phyloP scores from a whole-genome alignment of 768 basidiomycete genomes.

The Boletales sp. region DNA sequence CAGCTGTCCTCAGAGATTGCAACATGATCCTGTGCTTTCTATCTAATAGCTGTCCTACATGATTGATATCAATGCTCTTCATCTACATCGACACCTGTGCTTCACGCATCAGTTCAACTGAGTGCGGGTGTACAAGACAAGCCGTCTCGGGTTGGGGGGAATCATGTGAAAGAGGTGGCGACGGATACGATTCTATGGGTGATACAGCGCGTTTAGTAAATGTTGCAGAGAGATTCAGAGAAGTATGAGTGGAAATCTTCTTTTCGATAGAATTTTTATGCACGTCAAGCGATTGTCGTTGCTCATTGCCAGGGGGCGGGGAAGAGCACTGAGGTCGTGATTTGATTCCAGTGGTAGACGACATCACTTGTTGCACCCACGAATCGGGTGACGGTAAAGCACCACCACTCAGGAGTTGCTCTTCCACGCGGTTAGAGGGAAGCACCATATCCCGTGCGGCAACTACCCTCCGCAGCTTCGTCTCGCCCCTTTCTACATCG shows the following conservation, averaged over 20 bases:
- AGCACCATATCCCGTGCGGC: slow-evolving; percentile 65
- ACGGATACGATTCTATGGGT: slow-evolving; percentile 46
- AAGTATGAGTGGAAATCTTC: slow-evolving; percentile 13
- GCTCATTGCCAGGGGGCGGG: slow-evolving; percentile 1
- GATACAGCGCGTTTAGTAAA: slow-evolving; percentile 26
- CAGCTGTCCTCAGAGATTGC: background rate
- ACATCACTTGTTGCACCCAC: slow-evolving; percentile 3
- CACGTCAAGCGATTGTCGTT: slow-evolving; percentile 2
- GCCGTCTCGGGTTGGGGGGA: slow-evolving; percentile 17
- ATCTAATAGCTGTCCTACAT: slow-evolving; percentile 21
- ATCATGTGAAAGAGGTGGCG: slow-evolving; percentile 39
- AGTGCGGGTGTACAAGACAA: slow-evolving; percentile 11
- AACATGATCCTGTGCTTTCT: slow-evolving; percentile 3
- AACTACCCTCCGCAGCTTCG: slow-evolving; percentile 75
- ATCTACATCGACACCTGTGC: slow-evolving; percentile 16
- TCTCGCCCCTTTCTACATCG: slow-evolving; percentile 92
- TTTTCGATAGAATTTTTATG: slow-evolving; percentile 10
- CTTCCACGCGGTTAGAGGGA: slow-evolving; percentile 64
- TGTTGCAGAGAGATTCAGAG: slow-evolving; percentile 12
- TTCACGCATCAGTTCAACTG: slow-evolving; percentile 8
- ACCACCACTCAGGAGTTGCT: slow-evolving; percentile 43
- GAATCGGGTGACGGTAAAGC: slow-evolving; percentile 24
- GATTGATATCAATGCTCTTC: slow-evolving; percentile 2
- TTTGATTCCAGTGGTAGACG: slow-evolving; percentile 25
- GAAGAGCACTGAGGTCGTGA: slow-evolving; percentile 14